These are phyloP conservation scores for Yamadazyma spencermartinsiae DNA, from an alignment of 1,139 yeast species.

Conservation along the genomic window DNA sequence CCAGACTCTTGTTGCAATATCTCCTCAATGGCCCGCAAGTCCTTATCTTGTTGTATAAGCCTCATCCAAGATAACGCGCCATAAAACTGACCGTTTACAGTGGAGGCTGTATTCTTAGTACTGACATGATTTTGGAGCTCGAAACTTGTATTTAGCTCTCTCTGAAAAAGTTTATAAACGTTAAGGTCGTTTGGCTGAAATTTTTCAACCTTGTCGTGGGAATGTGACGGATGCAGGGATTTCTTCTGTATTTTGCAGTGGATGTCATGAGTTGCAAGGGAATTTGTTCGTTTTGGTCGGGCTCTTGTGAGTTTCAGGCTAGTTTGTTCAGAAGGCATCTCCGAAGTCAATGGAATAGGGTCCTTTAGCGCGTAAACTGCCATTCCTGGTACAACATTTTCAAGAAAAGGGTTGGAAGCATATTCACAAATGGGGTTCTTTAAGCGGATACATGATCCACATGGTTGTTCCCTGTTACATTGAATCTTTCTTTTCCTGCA, in stretches of 20 bases:
- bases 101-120: too few relatives aligned
- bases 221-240: too few relatives aligned
- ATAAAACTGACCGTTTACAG: slow-evolving; percentile 4
- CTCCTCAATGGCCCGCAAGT: not conserved
- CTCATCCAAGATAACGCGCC: slow-evolving; percentile 5
- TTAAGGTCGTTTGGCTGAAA: too few relatives aligned
- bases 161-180: too few relatives aligned
- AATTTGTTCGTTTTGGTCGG: too few relatives aligned
- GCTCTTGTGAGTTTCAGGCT: too few relatives aligned
- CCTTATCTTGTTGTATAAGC: slow-evolving; percentile 4
- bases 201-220: too few relatives aligned
- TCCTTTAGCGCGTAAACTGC: not conserved
- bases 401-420: not conserved
- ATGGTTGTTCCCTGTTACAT: not conserved
- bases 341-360: not conserved
- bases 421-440: not conserved
- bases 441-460: not conserved
- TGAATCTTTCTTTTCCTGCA: not conserved
- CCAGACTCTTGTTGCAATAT: not conserved
- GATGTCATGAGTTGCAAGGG: too few relatives aligned
- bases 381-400: not conserved
- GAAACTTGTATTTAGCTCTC: too few relatives aligned
- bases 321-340: too few relatives aligned
- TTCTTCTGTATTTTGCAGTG: too few relatives aligned
- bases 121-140: too few relatives aligned